Evolutionary conservation across 495 filamentous ascomycete genomes (phyloP).

Genomic region (Hypoxylon fuscum): DNA sequence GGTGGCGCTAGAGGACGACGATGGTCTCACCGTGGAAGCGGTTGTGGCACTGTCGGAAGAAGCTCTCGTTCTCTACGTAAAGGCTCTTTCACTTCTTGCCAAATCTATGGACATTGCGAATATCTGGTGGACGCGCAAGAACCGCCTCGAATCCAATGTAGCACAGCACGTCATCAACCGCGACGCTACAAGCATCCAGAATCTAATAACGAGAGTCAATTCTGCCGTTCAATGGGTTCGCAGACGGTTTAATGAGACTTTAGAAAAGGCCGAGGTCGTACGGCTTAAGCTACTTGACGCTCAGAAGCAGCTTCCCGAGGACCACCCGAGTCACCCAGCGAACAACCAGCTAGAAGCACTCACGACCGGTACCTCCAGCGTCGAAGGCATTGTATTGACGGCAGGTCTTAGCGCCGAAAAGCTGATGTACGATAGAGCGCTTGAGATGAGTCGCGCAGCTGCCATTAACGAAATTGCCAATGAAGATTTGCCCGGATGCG

Average conservation of each 20-base stretch:
- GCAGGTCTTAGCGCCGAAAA: constrained; percentile 91
- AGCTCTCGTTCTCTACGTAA: constrained; percentile 94
- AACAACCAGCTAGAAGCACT: constrained; percentile 67
- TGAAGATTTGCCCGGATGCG: constrained; percentile 87
- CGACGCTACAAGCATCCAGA: constrained; percentile 56
- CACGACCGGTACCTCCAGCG: constrained; percentile 66
- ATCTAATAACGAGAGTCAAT: constrained; percentile 82
- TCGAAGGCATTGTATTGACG: constrained; percentile 61
- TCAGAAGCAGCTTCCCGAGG: constrained; percentile 81
- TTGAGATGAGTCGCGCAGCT: constrained; percentile 94
- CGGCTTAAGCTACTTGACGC: constrained; percentile 85
- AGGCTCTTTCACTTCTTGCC: constrained; percentile 84
- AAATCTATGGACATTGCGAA: constrained; percentile 98
- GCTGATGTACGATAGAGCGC: constrained; percentile 95
- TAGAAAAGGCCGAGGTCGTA: constrained; percentile 94
- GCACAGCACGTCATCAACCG: constrained; percentile 56
- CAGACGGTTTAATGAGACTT: constrained; percentile 90
- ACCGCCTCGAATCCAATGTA: constrained; percentile 67
- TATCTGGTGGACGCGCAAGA: constrained; percentile 87
- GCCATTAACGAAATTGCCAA: constrained; percentile 95
- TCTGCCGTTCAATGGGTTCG: constrained; percentile 95
- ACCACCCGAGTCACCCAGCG: constrained; percentile 85
- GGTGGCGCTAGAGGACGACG: constrained; percentile 63
- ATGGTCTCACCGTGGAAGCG: constrained; percentile 83
- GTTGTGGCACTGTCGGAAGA: constrained; percentile 90